Base-by-base conservation (phyloP, 352 stramenopile genomes). In the Thraustochytrium sp. region DNA sequence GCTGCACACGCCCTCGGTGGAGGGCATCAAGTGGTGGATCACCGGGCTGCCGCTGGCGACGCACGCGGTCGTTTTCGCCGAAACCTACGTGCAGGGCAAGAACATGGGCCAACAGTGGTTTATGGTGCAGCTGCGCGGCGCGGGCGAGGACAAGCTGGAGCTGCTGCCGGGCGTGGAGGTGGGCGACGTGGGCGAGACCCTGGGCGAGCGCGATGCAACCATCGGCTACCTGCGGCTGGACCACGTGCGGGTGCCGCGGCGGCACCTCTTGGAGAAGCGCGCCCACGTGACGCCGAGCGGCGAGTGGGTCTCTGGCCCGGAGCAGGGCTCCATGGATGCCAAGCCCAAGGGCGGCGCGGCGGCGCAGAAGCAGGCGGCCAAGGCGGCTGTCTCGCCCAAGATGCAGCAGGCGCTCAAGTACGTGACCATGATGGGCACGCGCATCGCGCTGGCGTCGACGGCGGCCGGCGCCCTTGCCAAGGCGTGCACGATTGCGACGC, bases 11-110 rank as follows among this genome's bases (percentile, higher is more conserved):
- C 96, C 95, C 0, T 97, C 94, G 0, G 86, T 98, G 56, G 97
- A 93, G 4, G 92, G 90, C 42, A 93, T 89, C 54, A 99, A 99
- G 87, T 98, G 95, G 90, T 99, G 95, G 95, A 95, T 96, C 49
- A 95, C 94, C 34, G 96, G 92, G 0, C 88, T 97, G 11, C 89
- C 93, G 82, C 98, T 94, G 0, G 94, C 94, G n/a, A 98, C 96
- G 73, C 92, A 97, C 87, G 95, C 94, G 9, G 94, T 98, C 84
- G 94, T 97, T 55, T 98, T 98, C 88, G 94, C 94, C 16, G 92
- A 92, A 44, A 89, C 98, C 5, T 91, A 98, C 53, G 87, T 94
- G 26, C 13, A 3, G 82, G 65, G 65, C 34, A 77, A 77, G 46
- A 86, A 92, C 86, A 89, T 93, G 44, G 96, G 96, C 3, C 92